Percentiles rank a stretch among this genome's conserved stretches.
These are phyloP conservation scores for Penicillium pulvis DNA, from an alignment of 495 filamentous ascomycete genomes.

Conservation along the genomic window DNA sequence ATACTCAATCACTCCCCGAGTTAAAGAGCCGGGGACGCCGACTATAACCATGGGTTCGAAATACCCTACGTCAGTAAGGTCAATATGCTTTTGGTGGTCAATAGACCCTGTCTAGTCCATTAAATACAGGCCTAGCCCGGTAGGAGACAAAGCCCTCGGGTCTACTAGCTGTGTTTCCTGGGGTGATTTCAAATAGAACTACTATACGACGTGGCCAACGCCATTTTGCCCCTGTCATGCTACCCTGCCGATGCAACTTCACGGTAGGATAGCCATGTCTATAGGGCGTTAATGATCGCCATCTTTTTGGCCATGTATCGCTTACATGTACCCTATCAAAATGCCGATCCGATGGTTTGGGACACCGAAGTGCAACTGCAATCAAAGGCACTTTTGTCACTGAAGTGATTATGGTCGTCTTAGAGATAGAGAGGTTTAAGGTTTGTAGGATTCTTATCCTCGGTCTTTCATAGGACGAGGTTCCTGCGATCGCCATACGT, in stretches of 20 bases:
- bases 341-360: background rate
- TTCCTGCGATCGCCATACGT: too few relatives aligned
- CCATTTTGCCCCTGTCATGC: background rate
- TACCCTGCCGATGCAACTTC: conserved; percentile 3
- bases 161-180: background rate
- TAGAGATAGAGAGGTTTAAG: too few relatives aligned
- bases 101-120: too few relatives aligned
- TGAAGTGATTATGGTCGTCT: too few relatives aligned
- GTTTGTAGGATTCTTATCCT: too few relatives aligned
- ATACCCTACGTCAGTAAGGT: too few relatives aligned
- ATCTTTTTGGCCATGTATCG: background rate
- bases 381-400: too few relatives aligned
- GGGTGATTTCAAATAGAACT: background rate
- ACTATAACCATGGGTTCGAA: too few relatives aligned
- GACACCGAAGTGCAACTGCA: too few relatives aligned
- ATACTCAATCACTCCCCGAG: too few relatives aligned
- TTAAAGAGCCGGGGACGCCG: too few relatives aligned
- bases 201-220: background rate
- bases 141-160: background rate
- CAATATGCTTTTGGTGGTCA: background rate
- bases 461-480: too few relatives aligned
- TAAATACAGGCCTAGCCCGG: background rate
- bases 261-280: conserved; percentile 9
- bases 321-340: background rate
- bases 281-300: background rate